Evolutionary conservation across 176 grass and related monocot species (phyloP).

Genomic region (Aegilops longissima): DNA sequence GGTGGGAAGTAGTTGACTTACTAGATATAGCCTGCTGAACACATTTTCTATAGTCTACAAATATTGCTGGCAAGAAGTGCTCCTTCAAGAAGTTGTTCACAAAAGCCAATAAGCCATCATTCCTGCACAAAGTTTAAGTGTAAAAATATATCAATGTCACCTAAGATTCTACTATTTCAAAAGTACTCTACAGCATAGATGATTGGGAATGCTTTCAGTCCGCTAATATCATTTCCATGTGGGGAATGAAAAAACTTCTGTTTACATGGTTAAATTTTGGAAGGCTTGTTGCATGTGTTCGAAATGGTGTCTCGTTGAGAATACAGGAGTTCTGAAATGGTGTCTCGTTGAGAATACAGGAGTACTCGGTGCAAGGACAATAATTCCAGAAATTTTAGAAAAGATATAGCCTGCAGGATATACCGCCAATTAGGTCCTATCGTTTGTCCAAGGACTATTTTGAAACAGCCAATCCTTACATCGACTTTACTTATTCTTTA

Average conservation of each 20-base stretch:
- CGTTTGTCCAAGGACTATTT: neutral
- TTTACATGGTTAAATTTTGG: neutral
- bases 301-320: too few species aligned
- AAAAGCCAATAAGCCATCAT: constrained; percentile 88
- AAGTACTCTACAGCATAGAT: neutral
- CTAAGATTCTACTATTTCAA: neutral
- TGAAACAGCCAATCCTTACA: neutral
- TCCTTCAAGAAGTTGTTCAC: constrained; percentile 96
- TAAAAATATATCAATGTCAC: constrained; percentile 19
- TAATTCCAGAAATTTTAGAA: neutral
- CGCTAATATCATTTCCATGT: neutral
- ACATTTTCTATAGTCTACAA: constrained; percentile 98
- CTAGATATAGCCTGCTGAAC: constrained; percentile 99
- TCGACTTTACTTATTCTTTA: neutral
- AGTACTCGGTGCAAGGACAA: neutral
- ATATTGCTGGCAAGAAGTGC: constrained; percentile 96
- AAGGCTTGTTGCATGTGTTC: neutral
- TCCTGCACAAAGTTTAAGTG: constrained; percentile 64
- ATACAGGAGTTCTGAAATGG: too few species aligned
- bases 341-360: neutral
- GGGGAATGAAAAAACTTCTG: neutral
- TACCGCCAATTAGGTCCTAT: neutral
- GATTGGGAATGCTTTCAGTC: neutral
- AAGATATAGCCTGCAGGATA: neutral
- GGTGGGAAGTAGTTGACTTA: constrained; percentile 49